These are phyloP conservation scores for Calendula officinalis DNA, from an alignment of 129 eudicot genomes.

Conservation along the genomic window DNA sequence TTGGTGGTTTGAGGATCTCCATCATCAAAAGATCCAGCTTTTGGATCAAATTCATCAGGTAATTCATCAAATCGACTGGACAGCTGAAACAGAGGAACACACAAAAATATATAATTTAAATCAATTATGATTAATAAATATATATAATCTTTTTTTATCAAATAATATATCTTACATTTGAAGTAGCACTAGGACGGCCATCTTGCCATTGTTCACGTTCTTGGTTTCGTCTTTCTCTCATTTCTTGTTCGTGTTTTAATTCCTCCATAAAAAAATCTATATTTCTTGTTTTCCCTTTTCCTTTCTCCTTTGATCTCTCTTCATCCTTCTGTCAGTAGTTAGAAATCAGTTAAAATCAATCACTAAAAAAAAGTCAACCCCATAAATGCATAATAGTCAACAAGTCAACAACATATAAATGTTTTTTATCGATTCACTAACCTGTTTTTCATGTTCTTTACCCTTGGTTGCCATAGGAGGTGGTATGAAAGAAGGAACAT, in stretches of 20 bases:
- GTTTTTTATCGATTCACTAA: conserved; percentile 22
- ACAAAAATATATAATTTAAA: no score
- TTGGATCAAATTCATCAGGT: conserved; percentile 94
- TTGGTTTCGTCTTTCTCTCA: conserved; percentile 93
- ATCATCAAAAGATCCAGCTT: conserved; percentile 87
- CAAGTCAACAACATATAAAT: conserved; percentile 11
- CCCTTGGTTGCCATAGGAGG: conserved; percentile 96
- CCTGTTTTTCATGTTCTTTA: conserved; percentile 85
- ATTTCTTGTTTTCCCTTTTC: conserved; percentile 82
- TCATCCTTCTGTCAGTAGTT: conserved; percentile 51
- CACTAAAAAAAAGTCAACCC: not conserved
- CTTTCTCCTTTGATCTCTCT: conserved; percentile 90
- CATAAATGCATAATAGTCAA: conserved; percentile 11
- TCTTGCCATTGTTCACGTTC: conserved; percentile 88
- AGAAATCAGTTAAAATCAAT: not conserved
- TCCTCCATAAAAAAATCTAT: conserved; percentile 97
- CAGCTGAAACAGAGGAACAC: conserved; percentile 35
- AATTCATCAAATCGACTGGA: conserved; percentile 91
- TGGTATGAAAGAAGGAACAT: conserved; percentile 97
- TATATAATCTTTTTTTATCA: not conserved
- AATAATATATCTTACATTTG: conserved; percentile 52
- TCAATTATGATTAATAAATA: not conserved
- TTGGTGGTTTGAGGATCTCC: conserved; percentile 99
- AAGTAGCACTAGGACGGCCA: conserved; percentile 62
- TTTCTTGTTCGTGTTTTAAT: conserved; percentile 88